Evolutionary conservation across 192 early-diverging fungal genomes (phyloP).

Genomic region (Coemansia sp.): DNA sequence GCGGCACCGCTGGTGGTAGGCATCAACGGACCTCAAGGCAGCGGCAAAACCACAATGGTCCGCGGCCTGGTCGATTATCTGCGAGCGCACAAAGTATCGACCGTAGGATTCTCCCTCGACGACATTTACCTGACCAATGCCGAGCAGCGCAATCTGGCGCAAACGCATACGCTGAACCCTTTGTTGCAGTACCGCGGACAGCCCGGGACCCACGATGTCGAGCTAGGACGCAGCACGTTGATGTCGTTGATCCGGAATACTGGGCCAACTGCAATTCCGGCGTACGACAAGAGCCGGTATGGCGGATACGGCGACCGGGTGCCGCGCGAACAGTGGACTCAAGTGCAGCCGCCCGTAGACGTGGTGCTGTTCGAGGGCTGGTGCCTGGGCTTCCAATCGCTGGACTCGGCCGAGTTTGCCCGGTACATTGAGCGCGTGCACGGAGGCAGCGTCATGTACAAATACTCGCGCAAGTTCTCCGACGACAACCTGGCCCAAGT

Average conservation of each 20-base stretch:
- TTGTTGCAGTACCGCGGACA: conserved; percentile 81
- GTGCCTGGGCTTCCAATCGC: conserved; percentile 80
- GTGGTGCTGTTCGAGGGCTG: conserved; percentile 93
- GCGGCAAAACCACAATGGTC: conserved; percentile 67
- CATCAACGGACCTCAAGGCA: conserved; percentile 80
- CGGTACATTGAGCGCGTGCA: conserved; percentile 20
- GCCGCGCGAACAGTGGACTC: conserved; percentile 60
- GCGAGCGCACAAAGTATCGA: conserved; percentile 48
- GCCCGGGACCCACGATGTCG: conserved; percentile 87
- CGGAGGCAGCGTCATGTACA: conserved; percentile 16
- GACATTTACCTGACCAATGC: conserved; percentile 78
- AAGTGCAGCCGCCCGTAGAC: conserved; percentile 60
- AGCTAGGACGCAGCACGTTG: conserved; percentile 61
- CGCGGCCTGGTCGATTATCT: conserved; percentile 49
- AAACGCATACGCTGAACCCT: conserved; percentile 57
- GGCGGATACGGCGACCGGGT: conserved; percentile 79
- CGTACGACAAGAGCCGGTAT: conserved; percentile 78
- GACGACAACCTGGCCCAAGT: conserved; percentile 30
- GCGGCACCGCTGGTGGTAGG: conserved; percentile 61
- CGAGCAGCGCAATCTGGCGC: conserved; percentile 59
- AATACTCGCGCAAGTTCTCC: conserved; percentile 43
- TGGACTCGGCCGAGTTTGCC: conserved; percentile 44
- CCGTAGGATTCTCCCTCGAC: conserved; percentile 74
- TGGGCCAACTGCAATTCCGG: conserved; percentile 59
- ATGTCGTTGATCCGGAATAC: conserved; percentile 20